Conservation (phyloP, 176 grass and related monocot species). For the Aegilops speltoides region DNA sequence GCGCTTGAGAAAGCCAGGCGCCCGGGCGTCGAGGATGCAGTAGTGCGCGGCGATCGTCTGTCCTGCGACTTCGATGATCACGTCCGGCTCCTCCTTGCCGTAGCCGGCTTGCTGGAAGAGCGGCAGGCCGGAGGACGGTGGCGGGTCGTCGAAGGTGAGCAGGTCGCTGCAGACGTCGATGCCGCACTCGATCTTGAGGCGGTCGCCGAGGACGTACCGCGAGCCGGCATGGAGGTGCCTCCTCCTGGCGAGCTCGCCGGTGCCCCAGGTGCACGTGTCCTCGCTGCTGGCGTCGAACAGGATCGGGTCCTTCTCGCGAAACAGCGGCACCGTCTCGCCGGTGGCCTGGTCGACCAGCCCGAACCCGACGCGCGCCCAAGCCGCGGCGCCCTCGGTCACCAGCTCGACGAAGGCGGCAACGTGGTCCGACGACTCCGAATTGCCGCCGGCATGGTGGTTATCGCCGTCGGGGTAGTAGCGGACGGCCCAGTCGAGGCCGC, state of each 20-base stretch:
- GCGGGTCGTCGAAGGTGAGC: not conserved
- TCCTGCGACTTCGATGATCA: not conserved
- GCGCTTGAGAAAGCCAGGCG: not conserved
- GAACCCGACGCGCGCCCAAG: slow-evolving; percentile 11
- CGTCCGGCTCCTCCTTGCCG: not conserved
- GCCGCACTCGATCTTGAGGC: slow-evolving; percentile 10
- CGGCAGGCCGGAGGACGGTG: not conserved
- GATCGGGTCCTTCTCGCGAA: not conserved
- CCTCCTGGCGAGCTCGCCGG: not conserved
- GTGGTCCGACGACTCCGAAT: not conserved
- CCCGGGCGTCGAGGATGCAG: slow-evolving; percentile 1
- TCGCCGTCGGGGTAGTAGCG: slow-evolving; percentile 4
- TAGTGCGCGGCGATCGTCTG: not conserved
- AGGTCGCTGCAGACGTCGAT: not conserved
- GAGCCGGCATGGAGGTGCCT: not conserved
- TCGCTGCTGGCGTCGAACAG: not conserved
- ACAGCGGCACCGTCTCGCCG: not conserved
- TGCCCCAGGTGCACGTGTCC: not conserved
- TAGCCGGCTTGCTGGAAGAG: too few relatives aligned
- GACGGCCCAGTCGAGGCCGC: slow-evolving; percentile 24
- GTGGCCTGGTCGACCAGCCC: not conserved
- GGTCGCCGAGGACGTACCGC: not conserved
- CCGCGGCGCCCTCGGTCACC: not conserved
- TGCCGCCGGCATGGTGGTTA: too few relatives aligned
- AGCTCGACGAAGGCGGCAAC: slow-evolving; percentile 8